A percentile compares a stretch with the other conserved stretches of the same genome.
phyloP scores from a whole-genome alignment of 352 stramenopile genomes.

The Saprolegnia parasitica region DNA sequence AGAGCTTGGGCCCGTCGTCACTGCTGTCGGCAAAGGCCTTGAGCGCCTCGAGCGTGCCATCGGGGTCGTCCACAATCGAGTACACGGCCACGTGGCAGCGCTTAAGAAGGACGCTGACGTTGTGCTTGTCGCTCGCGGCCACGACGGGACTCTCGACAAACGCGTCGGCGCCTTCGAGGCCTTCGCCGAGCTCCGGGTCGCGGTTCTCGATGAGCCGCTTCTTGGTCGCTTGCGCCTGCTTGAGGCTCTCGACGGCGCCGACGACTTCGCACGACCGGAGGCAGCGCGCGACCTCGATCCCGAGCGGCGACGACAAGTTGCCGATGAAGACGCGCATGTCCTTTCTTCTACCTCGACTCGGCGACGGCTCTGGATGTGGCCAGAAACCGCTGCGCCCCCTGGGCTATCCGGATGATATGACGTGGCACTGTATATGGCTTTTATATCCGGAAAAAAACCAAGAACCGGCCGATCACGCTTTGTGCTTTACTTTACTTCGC shows the following conservation, averaged over 20 bases:
- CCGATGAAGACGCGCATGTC: slow-evolving; percentile 72
- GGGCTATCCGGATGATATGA: neutral
- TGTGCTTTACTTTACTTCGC: too few relatives aligned
- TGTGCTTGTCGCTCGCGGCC: slow-evolving; percentile 40
- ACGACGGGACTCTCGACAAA: slow-evolving; percentile 51
- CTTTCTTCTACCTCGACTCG: neutral
- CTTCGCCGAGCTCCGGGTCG: slow-evolving; percentile 33
- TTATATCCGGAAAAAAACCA: too few relatives aligned
- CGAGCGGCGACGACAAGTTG: slow-evolving; percentile 57
- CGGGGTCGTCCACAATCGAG: slow-evolving; percentile 48
- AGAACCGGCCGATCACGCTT: too few relatives aligned
- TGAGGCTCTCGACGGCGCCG: slow-evolving; percentile 45
- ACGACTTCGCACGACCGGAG: slow-evolving; percentile 66
- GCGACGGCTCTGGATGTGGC: neutral
- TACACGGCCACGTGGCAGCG: slow-evolving; percentile 50
- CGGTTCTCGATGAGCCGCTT: slow-evolving; percentile 37
- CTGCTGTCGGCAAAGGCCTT: slow-evolving; percentile 50
- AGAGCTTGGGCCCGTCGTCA: slow-evolving; percentile 45
- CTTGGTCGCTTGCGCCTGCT: slow-evolving; percentile 43
- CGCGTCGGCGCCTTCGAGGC: slow-evolving; percentile 28
- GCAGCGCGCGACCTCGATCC: slow-evolving; percentile 44
- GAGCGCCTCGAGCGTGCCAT: slow-evolving; percentile 54
- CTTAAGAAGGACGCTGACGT: slow-evolving; percentile 52
- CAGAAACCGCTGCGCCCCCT: neutral
- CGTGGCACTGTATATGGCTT: too few relatives aligned